Evolutionary conservation across 2,329 filamentous ascomycete species (phyloP), one percentile per base, ranked within the genome.

Genomic region (Incumbomyces delicatus): DNA sequence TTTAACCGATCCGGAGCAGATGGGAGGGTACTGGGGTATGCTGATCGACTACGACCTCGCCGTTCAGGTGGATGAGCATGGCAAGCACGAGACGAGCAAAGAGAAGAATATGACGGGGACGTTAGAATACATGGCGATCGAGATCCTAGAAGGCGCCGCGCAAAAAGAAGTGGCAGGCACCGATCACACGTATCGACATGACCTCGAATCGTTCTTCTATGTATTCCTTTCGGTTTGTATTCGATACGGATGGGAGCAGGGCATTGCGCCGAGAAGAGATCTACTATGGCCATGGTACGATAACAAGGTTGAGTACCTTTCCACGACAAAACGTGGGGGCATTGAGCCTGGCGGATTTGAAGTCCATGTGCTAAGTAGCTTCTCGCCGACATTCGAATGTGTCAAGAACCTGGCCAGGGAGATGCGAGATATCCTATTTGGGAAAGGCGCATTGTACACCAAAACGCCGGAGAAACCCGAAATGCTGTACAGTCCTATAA

Each of bases 41-140:
- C 53, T 65, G 12, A 66, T 66, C 53, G 58, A 66, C 49, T 53
- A 66, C 6, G 59, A 66, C 46, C 53, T 63, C 27, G 58, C 55
- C 13, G 62, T 61, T 50, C 56, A 57, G 32, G 22, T 58, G 12
- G 56, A 14, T 3, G 14, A 10, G n/a, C 10, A 33, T n/a, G 31
- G 31, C 31, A 33, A 33, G 31, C 11, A 17, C 16, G 35, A 17
- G 35, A 10, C 35, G 8, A 37, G 35, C 16, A 17, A 16, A 17
- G 35, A 10, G 17, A 37, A 17, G 16, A 10, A 37, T 16, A 10
- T 10, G 35, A 37, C 35, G 10, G 35, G 35, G 17, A 37, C 35
- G 8, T 8, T 37, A 16, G 35, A 37, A 17, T 37, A 11, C 17
- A 37, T 37, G 16, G 35, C 35, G 10, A 37, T 37, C 35, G 35